Evolutionary conservation across 257 asterid genomes (phyloP).

Genomic region (Apocynum venetum): DNA sequence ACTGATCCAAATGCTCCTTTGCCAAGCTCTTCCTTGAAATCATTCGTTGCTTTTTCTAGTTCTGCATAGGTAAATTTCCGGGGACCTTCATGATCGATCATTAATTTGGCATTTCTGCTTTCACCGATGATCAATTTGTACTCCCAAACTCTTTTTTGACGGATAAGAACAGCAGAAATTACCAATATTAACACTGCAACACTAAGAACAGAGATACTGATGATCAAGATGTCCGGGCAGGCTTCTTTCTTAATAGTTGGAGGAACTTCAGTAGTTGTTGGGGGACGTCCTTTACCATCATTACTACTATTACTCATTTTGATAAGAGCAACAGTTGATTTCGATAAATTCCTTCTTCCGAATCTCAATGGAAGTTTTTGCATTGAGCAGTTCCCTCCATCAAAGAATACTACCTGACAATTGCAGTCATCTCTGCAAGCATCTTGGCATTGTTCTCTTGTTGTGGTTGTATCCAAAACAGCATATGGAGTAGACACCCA

Average conservation of each 20-base stretch:
- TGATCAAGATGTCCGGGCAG: slow-evolving; percentile 17
- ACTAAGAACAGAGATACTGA: slow-evolving; percentile 18
- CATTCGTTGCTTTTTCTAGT: slow-evolving; percentile 20
- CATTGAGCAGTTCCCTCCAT: slow-evolving; percentile 28
- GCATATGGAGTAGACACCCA: slow-evolving; percentile 37
- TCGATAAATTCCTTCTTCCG: slow-evolving; percentile 31
- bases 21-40: slow-evolving; percentile 13
- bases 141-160: neutral
- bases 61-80: slow-evolving; percentile 33
- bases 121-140: slow-evolving; percentile 15
- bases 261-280: neutral
- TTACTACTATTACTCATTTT: slow-evolving; percentile 16
- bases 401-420: slow-evolving; percentile 41
- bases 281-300: neutral
- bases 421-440: slow-evolving; percentile 51
- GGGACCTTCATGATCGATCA: slow-evolving; percentile 24
- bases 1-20: slow-evolving; percentile 24
- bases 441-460: slow-evolving; percentile 25
- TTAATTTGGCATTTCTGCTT: slow-evolving; percentile 3
- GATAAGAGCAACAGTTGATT: slow-evolving; percentile 29
- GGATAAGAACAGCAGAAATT: slow-evolving; percentile 19
- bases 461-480: neutral
- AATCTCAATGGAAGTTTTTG: slow-evolving; percentile 48
- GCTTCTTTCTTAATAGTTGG: slow-evolving; percentile 6
- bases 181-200: slow-evolving; percentile 24